Percentiles rank a stretch among this genome's conserved stretches.
Evolutionary conservation across 208 protist genomes (phyloP).

Genomic region (Leishmania arabica): DNA sequence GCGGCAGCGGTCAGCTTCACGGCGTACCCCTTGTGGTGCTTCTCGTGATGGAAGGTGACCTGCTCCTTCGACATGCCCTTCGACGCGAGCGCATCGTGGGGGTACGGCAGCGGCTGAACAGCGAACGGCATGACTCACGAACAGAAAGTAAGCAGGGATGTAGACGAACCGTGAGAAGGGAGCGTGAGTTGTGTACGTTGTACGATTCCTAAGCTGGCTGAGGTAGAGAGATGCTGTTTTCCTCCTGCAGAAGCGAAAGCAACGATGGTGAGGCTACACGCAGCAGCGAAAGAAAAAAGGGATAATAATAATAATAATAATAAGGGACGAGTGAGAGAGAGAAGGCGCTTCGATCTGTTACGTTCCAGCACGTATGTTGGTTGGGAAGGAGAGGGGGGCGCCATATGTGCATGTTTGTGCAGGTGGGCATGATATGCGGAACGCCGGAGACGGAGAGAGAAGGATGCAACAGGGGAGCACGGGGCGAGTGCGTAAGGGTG

Average conservation of each 20-base stretch:
- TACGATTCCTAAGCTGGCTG: neutral
- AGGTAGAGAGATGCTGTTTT: neutral
- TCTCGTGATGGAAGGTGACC: constrained; percentile 92
- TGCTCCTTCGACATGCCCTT: constrained; percentile 91
- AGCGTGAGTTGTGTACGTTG: neutral
- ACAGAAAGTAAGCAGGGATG: neutral
- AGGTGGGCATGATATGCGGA: neutral
- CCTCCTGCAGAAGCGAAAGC: neutral
- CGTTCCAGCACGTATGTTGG: neutral
- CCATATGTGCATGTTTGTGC: neutral
- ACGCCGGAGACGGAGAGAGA: neutral
- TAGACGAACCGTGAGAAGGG: neutral
- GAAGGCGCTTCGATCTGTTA: neutral
- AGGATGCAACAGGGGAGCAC: neutral
- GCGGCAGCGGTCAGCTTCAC: constrained; percentile 89
- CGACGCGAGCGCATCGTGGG: constrained; percentile 67
- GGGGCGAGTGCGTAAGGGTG: neutral
- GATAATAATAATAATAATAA: neutral
- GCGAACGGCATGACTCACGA: constrained; percentile 58
- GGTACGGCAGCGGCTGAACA: constrained; percentile 77
- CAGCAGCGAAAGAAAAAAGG: neutral
- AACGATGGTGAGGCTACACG: neutral
- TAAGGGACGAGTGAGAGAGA: neutral
- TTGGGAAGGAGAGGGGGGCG: no score
- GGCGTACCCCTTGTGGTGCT: constrained; percentile 93